Evolutionary conservation across 208 protist genomes (phyloP), one percentile per base, ranked within the genome.

Genomic region (Polymyxa betae): DNA sequence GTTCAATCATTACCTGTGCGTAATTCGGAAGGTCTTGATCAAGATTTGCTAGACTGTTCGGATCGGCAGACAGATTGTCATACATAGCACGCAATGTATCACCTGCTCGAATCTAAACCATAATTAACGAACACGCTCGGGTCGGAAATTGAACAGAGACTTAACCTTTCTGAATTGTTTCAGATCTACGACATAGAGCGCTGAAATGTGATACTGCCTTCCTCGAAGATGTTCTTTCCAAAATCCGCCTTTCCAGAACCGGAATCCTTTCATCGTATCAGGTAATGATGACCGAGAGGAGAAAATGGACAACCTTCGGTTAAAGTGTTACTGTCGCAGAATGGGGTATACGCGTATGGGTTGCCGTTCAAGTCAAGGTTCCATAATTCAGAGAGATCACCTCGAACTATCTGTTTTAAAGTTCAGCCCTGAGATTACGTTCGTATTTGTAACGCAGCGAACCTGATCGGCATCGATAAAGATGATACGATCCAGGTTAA

Each of bases 391-490:
- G 95, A 92, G 1, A 98, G 5, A 89, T 98, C 97, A 0, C 95
- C 92, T 10, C 96, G 88, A 35, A 96, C 95, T 0, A 96, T 92
- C 92, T 90, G 29, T 45, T 60, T 43, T 41, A 29, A 16, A 0
- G 40, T 92, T 10, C 54, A 93, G 64, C 32, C 77, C 12, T 38
- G 24, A 92, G 32, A 29, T 35, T 44, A 5, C 20, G 43, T 0
- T 38, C 72, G 0, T 77, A 24, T 45, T 0, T 52, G 64, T 64
- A 66, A 72, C 72, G 5, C 82, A 45, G 91, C n/a, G 32, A 1
- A 97, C 98, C 94, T 99, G 98, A 92, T 99, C 98, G 0, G 98
- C 97, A 91, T 99, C 98, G 1, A 99, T 97, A 91, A 98, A 99
- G 92, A 99, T 98, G 87, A 99, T 93, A 72, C 97, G 95, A 16